Conservation (phyloP, 768 basidiomycete genomes). For the Serendipita indica region DNA sequence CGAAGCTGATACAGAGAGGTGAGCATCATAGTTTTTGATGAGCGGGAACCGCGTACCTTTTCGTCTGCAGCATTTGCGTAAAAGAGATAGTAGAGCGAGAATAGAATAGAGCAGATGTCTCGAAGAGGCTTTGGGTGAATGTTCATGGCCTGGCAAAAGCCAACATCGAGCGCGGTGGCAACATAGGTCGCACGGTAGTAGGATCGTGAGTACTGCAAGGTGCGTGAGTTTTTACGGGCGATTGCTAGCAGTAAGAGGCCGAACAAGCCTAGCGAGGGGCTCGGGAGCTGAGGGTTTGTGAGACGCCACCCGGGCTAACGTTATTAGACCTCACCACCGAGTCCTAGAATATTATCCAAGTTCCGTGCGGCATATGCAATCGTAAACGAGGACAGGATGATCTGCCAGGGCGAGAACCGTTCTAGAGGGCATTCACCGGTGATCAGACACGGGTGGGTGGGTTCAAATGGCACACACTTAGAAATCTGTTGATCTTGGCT, state of each 20-base stretch:
- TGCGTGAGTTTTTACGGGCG: slow-evolving; percentile 2
- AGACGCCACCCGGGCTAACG: slow-evolving; percentile 15
- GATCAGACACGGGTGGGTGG: slow-evolving; percentile 4
- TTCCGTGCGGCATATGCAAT: slow-evolving; percentile 70
- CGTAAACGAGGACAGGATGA: slow-evolving; percentile 76
- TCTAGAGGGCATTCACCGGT: slow-evolving; percentile 26
- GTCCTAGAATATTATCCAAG: slow-evolving; percentile 69
- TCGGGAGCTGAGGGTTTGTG: slow-evolving; percentile 55
- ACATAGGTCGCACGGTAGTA: slow-evolving; percentile 97
- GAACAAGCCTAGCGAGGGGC: slow-evolving; percentile 73
- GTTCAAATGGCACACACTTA: slow-evolving; percentile 34
- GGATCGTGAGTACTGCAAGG: slow-evolving; percentile 63
- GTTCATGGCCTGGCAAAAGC: slow-evolving; percentile 89
- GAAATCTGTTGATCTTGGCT: slow-evolving; percentile 41
- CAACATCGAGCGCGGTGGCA: slow-evolving; percentile 85
- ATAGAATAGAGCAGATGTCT: slow-evolving; percentile 72
- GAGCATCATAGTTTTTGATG: not conserved
- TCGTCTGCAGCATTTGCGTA: slow-evolving; percentile 89
- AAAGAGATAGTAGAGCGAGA: slow-evolving; percentile 78
- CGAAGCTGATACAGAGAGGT: slow-evolving; percentile 44
- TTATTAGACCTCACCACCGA: slow-evolving; percentile 42
- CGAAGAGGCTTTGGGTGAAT: slow-evolving; percentile 60
- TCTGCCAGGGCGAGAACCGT: slow-evolving; percentile 92
- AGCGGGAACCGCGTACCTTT: slow-evolving; percentile 43
- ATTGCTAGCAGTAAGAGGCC: slow-evolving; percentile 18